Conservation (phyloP, 2,329 filamentous ascomycete genomes). For the Ceratocystis lukuohia region DNA sequence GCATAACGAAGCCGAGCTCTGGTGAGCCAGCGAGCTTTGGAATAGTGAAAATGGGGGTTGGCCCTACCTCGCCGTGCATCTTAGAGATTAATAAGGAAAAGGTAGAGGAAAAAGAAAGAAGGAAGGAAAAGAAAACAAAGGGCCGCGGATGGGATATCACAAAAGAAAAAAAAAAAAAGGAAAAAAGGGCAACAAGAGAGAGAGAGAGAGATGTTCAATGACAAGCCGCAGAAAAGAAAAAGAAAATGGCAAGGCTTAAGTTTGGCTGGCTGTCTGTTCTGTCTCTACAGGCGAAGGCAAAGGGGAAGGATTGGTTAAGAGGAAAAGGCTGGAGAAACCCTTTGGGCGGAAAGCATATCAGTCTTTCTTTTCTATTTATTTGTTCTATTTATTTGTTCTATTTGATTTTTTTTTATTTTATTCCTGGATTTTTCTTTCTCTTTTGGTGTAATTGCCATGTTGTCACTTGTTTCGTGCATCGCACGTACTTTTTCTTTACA, state of each 20-base stretch:
- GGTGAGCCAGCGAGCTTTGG: too few species aligned
- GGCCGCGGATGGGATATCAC: slow-evolving; percentile 10
- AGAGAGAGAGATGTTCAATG: slow-evolving; percentile 3
- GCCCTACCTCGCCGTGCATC: slow-evolving; percentile 18
- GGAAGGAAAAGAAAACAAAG: slow-evolving; percentile 14
- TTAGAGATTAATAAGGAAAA: slow-evolving; percentile 10
- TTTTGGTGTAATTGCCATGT: not conserved
- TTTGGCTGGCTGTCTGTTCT: not conserved
- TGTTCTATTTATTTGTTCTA: not conserved
- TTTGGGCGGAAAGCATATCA: not conserved
- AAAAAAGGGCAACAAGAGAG: slow-evolving; percentile 4
- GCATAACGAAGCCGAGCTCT: too few species aligned
- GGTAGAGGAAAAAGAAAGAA: slow-evolving; percentile 9
- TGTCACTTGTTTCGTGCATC: not conserved
- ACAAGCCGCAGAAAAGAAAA: not conserved
- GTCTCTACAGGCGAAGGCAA: not conserved
- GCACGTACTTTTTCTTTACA: not conserved
- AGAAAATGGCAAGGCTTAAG: slow-evolving; percentile 4
- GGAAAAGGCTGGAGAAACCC: slow-evolving; percentile 2
- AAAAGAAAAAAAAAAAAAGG: slow-evolving; percentile 8
- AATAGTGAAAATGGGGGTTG: slow-evolving; percentile 45
- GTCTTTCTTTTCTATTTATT: not conserved
- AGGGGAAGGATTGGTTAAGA: not conserved
- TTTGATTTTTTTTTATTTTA: not conserved
- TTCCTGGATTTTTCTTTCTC: not conserved